phyloP scores from a whole-genome alignment of 1,139 yeast genomes.

The Sugiyamaella xylanicola region DNA sequence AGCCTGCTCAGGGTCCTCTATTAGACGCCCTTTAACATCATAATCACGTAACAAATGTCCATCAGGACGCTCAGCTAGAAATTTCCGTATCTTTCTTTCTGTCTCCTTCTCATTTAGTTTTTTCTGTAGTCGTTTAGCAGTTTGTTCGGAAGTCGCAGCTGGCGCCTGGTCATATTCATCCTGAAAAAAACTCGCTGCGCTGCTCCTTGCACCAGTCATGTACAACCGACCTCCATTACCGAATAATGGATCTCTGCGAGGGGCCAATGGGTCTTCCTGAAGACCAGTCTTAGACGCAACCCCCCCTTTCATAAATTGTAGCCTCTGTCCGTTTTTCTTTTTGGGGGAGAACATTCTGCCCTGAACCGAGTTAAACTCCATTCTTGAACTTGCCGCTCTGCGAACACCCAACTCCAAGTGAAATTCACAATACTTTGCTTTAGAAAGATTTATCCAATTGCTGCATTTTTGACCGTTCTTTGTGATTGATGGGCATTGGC shows the following conservation, averaged over 20 bases:
- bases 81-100: conserved; percentile 35
- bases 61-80: conserved; percentile 38
- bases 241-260: conserved; percentile 10
- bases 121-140: conserved; percentile 15
- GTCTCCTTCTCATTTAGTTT: conserved; percentile 25
- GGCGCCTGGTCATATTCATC: conserved; percentile 30
- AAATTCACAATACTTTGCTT: conserved; percentile 63
- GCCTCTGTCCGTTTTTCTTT: conserved; percentile 39
- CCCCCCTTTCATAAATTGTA: conserved; percentile 43
- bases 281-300: conserved; percentile 30
- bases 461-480: conserved; percentile 57
- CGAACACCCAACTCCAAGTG: conserved; percentile 66
- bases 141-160: conserved; percentile 10
- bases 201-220: conserved; percentile 23
- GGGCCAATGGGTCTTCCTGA: conserved; percentile 21
- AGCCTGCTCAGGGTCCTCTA: no score
- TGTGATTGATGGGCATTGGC: conserved; percentile 58
- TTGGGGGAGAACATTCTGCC: conserved; percentile 37
- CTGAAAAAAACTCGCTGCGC: conserved; percentile 26
- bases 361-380: conserved; percentile 60
- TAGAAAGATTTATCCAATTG: conserved; percentile 57
- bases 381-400: conserved; percentile 47
- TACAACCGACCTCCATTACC: conserved; percentile 31
- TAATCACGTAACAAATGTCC: conserved; percentile 37
- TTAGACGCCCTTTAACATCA: conserved; percentile 33